Evolutionary conservation across 768 basidiomycete species (phyloP), one percentile per base, ranked within the genome.

Genomic region (Boletus rubroflammeus): DNA sequence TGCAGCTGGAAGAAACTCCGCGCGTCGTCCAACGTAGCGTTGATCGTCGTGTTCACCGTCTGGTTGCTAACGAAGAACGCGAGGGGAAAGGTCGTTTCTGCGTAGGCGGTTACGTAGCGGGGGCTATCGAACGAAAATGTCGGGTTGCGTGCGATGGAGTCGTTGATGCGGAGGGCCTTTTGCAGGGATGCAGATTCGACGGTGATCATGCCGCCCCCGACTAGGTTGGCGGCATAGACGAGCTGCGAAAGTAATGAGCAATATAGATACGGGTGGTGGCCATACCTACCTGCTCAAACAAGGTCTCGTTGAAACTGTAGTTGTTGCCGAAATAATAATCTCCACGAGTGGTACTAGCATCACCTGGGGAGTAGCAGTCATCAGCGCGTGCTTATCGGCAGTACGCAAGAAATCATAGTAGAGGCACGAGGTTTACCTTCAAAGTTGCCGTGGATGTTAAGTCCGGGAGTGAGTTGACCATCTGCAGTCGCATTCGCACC

Each of bases 311-410:
- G 43, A 65, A 66, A 11, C 41, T 51, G n/a, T 25, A 66, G 45
- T 65, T 65, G 39, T 66, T 32, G 5, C 64, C 64, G n/a, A 65
- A 66, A 41, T 66, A 63, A 47, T 19, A 63, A 46, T 65, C 63
- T 21, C 54, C 61, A 2, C 61, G 61, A 3, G 63, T 65, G 14
- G 61, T 61, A 44, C 64, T 66, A 3, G 44, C 61, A 53, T 65
- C 64, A 29, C 64, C 59, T 65, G 14, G 23, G 14, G 21, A 23
- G 17, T 40, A 17, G 0, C 8, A 19, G 21, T 5, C 5, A 36
- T 62, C 25, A 48, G 34, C 14, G 10, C 28, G 17, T 23, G 10
- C 1, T 51, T 41, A 19, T 21, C 2, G 7, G 35, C 9, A 39
- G 42, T 26, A n/a, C 31, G 2, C 14, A 26, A 23, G 23, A 36